Base-by-base conservation (phyloP, 495 filamentous ascomycete species). In the Lichenothelia convexa region DNA sequence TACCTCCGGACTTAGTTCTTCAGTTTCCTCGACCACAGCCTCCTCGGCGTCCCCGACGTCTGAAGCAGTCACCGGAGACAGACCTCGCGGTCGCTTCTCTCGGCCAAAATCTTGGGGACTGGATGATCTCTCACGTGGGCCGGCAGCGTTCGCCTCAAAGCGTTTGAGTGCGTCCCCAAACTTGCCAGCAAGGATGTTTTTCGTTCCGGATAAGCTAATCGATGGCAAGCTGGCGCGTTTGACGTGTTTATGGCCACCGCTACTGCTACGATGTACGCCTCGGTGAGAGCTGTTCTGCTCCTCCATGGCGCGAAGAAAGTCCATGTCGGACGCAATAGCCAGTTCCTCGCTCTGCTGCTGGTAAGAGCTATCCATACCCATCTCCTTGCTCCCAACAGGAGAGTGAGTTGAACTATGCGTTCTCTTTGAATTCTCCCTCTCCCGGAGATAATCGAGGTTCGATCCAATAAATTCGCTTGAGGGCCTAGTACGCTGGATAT, bases 111-210 rank as follows among this genome's bases (percentile, higher is more conserved):
- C n/a, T n/a, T n/a, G n/a, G n/a, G 37, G 46, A 3, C 30, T 47
- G 11, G 30, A 20, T 11, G 42, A 21, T 21, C 19, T 17, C 21
- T 43, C 39, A 30, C 51, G 54, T 18, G 45, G 51, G 13, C 64
- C 66, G 21, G 55, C 49, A 35, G 58, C 60, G 43, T 70, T 70
- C 17, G 68, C 68, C 51, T 97, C 89, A 46, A 97, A 97, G 4
- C 80, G 70, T 43, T 86, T 78, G 62, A 97, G 95, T 3, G 91
- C 87, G 36, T 94, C 91, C 1, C 91, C 85, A 55, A 97, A 94
- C 52, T 80, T 84, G 5, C 86, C 82, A 18, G 76, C 76, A 18
- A 97, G 65, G 26, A 93, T 68, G n/a, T 69, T 80, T 55, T 92
- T 93, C 38, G 80, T 78, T 20, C 79, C 78, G 1, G 72, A 68